Conservation (phyloP, 768 basidiomycete genomes). For the Rhizopogon vinicolor region DNA sequence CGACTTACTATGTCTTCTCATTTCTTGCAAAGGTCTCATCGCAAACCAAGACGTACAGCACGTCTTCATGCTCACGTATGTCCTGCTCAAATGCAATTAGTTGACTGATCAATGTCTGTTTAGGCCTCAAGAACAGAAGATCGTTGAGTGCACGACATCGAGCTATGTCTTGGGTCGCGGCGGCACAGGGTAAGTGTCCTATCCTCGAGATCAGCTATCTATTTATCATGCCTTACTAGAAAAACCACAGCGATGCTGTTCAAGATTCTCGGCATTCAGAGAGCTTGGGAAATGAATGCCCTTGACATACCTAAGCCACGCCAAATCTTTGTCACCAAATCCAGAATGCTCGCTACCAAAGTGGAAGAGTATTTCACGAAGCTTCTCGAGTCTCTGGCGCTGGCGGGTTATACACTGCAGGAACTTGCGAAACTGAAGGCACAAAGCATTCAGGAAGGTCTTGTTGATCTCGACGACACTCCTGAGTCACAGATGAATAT, state of each 20-base stretch:
- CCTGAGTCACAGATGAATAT: no score
- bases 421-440: no score
- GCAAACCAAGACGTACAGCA: constrained; percentile 16
- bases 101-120: constrained; percentile 11
- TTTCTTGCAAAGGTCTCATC: background rate
- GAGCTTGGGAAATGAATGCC: constrained; percentile 40
- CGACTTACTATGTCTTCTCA: background rate
- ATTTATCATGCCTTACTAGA: constrained; percentile 25
- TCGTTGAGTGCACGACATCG: constrained; percentile 54
- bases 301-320: constrained; percentile 35
- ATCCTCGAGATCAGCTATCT: background rate
- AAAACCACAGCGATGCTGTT: constrained; percentile 77
- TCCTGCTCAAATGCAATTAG: background rate
- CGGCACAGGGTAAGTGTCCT: constrained; percentile 57
- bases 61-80: constrained; percentile 22
- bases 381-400: no score
- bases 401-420: no score
- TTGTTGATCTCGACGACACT: no score
- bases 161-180: constrained; percentile 69
- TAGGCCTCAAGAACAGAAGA: constrained; percentile 45
- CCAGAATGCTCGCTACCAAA: no score
- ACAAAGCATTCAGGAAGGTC: no score
- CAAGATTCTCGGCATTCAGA: constrained; percentile 68
- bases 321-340: no score
- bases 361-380: no score